Conservation (phyloP, 1,284 basidiomycete genomes). For the Leccinum subrobustum region DNA sequence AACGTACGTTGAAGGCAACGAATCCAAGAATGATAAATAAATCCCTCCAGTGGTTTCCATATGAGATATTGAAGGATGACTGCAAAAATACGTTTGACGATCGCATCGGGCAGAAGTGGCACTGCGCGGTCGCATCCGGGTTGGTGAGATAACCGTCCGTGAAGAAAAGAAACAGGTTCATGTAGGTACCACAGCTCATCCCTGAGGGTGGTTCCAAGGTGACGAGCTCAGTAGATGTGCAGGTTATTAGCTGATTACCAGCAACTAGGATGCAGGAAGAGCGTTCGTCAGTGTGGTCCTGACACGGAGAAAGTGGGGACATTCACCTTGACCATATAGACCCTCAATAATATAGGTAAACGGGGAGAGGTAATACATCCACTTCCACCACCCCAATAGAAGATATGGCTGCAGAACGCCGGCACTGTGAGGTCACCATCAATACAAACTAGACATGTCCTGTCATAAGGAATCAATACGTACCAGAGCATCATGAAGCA, state of each 20-base stretch:
- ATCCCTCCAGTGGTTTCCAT: conserved; percentile 48
- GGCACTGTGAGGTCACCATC: conserved; percentile 49
- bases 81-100: conserved; percentile 45
- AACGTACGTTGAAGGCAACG: conserved; percentile 45
- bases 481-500: conserved; percentile 40
- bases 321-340: conserved; percentile 10
- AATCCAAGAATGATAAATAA: conserved; percentile 43
- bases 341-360: conserved; percentile 12
- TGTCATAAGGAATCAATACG: background rate
- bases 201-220: conserved; percentile 56
- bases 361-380: conserved; percentile 58
- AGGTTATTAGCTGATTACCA: conserved; percentile 52
- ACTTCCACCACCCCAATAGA: conserved; percentile 74
- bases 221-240: conserved; percentile 54
- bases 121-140: conserved; percentile 49
- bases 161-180: conserved; percentile 48
- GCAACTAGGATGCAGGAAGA: conserved; percentile 29
- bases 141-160: conserved; percentile 69
- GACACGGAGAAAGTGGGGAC: background rate
- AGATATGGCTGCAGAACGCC: conserved; percentile 62
- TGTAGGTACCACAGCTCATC: conserved; percentile 58
- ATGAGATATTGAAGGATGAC: conserved; percentile 45
- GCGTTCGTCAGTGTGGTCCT: background rate
- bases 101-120: conserved; percentile 52
- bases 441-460: background rate